Evolutionary conservation across 2,329 filamentous ascomycete genomes (phyloP), one percentile per base, ranked within the genome.

Genomic region (Stromatinia cepivora): DNA sequence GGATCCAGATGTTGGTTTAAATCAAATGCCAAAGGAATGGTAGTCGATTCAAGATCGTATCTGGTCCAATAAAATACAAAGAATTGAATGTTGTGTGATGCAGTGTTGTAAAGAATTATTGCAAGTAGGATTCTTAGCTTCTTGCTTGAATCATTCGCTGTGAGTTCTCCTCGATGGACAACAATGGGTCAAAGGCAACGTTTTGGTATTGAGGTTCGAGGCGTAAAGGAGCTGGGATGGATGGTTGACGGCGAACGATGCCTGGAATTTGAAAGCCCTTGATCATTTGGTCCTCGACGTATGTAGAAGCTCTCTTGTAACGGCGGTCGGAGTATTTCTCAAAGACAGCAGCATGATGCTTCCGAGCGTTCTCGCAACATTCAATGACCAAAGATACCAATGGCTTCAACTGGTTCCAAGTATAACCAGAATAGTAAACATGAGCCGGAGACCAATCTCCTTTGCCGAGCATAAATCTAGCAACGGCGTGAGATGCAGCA

Each of bases 341-440:
- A 78, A 88, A 97, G 54, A 99, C 90, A 10, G 93, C 92, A 39
- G 84, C 81, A 78, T 99, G 95, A 78, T 99, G 95, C 76, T 90
- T 89, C 72, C 85, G 85, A 9, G 93, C 91, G 69, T 89, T 86
- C 71, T 92, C 89, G 81, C 93, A 97, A 82, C 94, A 98, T 75
- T 97, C 93, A 63, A 96, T 82, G 73, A 99, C 89, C 79, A 92
- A 89, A 20, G 84, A 84, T 59, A 97, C 85, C 50, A 97, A 82
- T 2, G 90, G 89, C 76, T 89, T 89, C 69, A 99, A 84, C 80
- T 99, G 95, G 58, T 84, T 82, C 82, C 91, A 93, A 2, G 94
- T 97, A 82, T 99, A 98, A 67, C 92, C 92, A 48, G 94, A 97
- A 81, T 97, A 98, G 81, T 96, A 90, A 48, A 95, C 90, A 78